Evolutionary conservation across 495 filamentous ascomycete species (phyloP), one percentile per base, ranked within the genome.

Genomic region (Aspergillus steynii): DNA sequence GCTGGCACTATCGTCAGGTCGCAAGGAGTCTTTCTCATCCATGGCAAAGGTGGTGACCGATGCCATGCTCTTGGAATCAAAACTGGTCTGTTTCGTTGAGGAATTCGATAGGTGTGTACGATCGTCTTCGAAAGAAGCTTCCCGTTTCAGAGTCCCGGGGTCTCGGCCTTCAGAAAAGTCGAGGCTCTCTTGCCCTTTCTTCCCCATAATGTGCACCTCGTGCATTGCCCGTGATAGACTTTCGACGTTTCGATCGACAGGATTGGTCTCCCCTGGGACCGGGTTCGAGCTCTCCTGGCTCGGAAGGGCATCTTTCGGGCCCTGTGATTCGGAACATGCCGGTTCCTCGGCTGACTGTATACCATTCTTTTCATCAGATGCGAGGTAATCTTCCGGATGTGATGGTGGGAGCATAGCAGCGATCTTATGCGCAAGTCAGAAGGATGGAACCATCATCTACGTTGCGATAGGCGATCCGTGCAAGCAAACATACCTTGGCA

Each of bases 11-110:
- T 97, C 93, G 76, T 96, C 93, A 4, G 93, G 93, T 2, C 92
- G 88, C 31, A 96, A 79, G 10, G 93, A 96, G 65, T 96, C 93
- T 69, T 96, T 97, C 73, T 97, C 93, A 69, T 97, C 93, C 72
- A 96, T 78, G 15, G 90, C 92, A 74, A 95, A 96, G 3, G 93
- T 96, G 2, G 90, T 94, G 20, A 89, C 91, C 25, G 93, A 97
- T 12, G 90, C 89, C 66, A 93, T 89, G 72, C 92, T 96, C 74
- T 96, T 96, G 29, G 90, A 91, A 69, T 96, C 92, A 20, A 96
- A 80, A 67, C 92, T 97, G 50, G 91, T 88, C 45, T 90, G 88
- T 72, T 96, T 97, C 4, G 87, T 92, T 6, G 87, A 93, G 70
- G 78, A 94, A 66, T 73, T 92, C 65, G 71, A 93, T 76, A 82